Evolutionary conservation across 352 stramenopile species (phyloP).

Genomic region (Phytophthora brassicae): DNA sequence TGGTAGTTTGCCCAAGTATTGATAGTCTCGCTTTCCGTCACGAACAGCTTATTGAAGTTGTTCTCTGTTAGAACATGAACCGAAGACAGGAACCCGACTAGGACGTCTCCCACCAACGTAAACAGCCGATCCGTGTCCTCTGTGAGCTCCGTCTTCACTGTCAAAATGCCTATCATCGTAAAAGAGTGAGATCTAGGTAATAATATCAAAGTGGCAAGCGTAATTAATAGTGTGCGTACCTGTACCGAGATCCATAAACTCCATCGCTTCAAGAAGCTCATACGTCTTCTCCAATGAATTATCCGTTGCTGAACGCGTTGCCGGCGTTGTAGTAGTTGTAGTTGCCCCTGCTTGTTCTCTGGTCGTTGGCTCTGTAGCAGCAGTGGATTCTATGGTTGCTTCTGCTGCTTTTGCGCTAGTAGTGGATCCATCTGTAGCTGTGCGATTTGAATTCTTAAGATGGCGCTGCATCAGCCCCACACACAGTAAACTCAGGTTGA

Average conservation of each 20-base stretch:
- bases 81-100: constrained; percentile 61
- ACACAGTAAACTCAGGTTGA: constrained; percentile 84
- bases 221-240: constrained; percentile 31
- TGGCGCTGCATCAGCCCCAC: constrained; percentile 85
- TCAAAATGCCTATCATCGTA: constrained; percentile 58
- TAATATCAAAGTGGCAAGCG: too few species aligned
- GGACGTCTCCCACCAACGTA: constrained; percentile 59
- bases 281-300: constrained; percentile 65
- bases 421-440: constrained; percentile 1
- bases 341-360: constrained; percentile 9
- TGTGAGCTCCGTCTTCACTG: constrained; percentile 83
- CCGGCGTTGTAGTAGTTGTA: not conserved
- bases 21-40: constrained; percentile 77
- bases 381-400: not conserved
- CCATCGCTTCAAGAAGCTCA: constrained; percentile 85
- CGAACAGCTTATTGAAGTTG: constrained; percentile 74
- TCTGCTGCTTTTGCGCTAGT: constrained; percentile 7
- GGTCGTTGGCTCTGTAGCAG: not conserved
- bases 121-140: constrained; percentile 69
- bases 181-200: constrained; percentile 2
- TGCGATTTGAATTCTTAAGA: constrained; percentile 51
- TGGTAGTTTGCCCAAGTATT: constrained; percentile 85
- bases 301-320: constrained; percentile 19
- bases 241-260: constrained; percentile 88
- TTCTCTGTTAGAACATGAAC: constrained; percentile 62